These are phyloP conservation scores for Candida sp. DNA, from an alignment of 1,139 yeast genomes.

Conservation along the genomic window DNA sequence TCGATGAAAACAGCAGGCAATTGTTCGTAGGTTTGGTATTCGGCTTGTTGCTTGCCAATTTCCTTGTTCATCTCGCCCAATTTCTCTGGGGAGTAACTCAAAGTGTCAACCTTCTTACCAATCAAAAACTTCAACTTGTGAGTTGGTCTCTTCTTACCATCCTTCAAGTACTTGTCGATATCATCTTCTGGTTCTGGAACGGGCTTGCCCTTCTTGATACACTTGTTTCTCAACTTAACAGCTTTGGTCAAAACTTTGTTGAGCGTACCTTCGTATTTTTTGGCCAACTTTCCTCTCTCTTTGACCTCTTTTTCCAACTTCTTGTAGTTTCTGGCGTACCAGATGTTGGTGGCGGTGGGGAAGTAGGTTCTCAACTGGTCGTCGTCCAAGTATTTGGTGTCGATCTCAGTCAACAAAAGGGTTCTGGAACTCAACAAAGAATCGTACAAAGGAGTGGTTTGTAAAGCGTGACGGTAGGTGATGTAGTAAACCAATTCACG, in stretches of 20 bases:
- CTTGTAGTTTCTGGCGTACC: slow-evolving; percentile 66
- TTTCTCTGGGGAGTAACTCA: slow-evolving; percentile 69
- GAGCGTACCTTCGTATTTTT: slow-evolving; percentile 62
- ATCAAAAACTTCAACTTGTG: slow-evolving; percentile 58
- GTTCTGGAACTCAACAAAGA: slow-evolving; percentile 70
- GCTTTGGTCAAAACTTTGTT: slow-evolving; percentile 61
- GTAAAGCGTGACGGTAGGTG: slow-evolving; percentile 67
- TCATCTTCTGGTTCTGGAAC: slow-evolving; percentile 63
- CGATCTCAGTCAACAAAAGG: slow-evolving; percentile 66
- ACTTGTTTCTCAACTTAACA: slow-evolving; percentile 55
- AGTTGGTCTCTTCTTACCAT: slow-evolving; percentile 71
- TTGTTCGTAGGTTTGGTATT: slow-evolving; percentile 48
- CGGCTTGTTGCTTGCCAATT: slow-evolving; percentile 61
- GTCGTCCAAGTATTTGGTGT: slow-evolving; percentile 53
- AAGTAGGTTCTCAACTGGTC: slow-evolving; percentile 56
- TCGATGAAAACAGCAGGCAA: slow-evolving; percentile 83
- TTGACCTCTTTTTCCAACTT: slow-evolving; percentile 55
- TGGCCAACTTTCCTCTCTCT: slow-evolving; percentile 58
- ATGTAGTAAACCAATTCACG: slow-evolving; percentile 73
- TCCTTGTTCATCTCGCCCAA: slow-evolving; percentile 71
- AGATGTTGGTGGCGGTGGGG: slow-evolving; percentile 62
- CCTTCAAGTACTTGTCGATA: slow-evolving; percentile 54
- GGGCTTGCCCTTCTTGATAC: slow-evolving; percentile 58
- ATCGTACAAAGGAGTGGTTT: slow-evolving; percentile 74
- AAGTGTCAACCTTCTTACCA: slow-evolving; percentile 87